These are phyloP conservation scores for Pseudocercospora fijiensis DNA, from an alignment of 2,329 filamentous ascomycete species.

Conservation along the genomic window DNA sequence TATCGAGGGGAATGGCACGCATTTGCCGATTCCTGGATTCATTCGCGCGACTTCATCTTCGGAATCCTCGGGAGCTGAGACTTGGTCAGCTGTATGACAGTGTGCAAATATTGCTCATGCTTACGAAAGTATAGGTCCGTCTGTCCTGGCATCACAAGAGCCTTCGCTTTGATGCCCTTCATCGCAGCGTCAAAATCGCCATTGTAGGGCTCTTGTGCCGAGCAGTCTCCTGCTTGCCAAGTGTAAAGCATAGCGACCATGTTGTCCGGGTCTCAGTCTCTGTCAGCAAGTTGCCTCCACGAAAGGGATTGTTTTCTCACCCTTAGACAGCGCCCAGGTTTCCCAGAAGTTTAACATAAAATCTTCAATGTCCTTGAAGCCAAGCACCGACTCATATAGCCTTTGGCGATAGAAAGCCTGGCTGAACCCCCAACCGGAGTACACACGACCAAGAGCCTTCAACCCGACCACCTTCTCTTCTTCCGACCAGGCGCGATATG, in stretches of 20 bases:
- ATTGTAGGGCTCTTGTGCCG: slow-evolving; percentile 66
- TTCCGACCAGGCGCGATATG: slow-evolving; percentile 33
- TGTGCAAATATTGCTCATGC: slow-evolving; percentile 29
- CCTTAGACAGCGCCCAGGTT: slow-evolving; percentile 67
- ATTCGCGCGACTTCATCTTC: slow-evolving; percentile 68
- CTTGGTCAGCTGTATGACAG: slow-evolving; percentile 12
- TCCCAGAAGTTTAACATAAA: slow-evolving; percentile 79
- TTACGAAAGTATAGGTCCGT: slow-evolving; percentile 77
- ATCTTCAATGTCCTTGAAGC: slow-evolving; percentile 67
- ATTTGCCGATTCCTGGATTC: slow-evolving; percentile 57
- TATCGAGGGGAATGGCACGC: slow-evolving; percentile 50
- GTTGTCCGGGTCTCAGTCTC: slow-evolving; percentile 64
- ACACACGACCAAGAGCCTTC: slow-evolving; percentile 65
- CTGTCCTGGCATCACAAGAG: slow-evolving; percentile 67
- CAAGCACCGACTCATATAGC: slow-evolving; percentile 63
- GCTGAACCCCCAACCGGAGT: slow-evolving; percentile 79
- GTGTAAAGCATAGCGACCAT: slow-evolving; percentile 72
- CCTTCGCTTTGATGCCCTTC: slow-evolving; percentile 68
- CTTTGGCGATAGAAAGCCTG: slow-evolving; percentile 75
- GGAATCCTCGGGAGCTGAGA: slow-evolving; percentile 68
- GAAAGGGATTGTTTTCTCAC: slow-evolving; percentile 33
- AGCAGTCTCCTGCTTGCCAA: slow-evolving; percentile 74
- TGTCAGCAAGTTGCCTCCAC: not conserved
- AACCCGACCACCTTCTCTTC: slow-evolving; percentile 58
- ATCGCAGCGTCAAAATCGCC: slow-evolving; percentile 52